These are phyloP conservation scores for Chrysanthemum makinoi DNA, from an alignment of 129 eudicot species.

Conservation along the genomic window DNA sequence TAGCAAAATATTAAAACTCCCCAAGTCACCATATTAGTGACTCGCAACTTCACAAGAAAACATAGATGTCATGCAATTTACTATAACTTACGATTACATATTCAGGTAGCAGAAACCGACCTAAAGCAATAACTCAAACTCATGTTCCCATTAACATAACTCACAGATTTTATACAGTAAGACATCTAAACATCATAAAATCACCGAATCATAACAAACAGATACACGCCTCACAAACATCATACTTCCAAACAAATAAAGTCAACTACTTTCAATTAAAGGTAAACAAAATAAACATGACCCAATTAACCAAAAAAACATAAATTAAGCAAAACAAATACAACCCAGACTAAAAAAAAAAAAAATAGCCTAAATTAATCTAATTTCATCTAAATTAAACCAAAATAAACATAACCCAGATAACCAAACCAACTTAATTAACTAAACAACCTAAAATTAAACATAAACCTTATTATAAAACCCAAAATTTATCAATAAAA, in stretches of 20 bases:
- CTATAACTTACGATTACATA: background rate
- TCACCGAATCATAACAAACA: conserved; percentile 14
- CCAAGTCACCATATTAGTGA: too few species aligned
- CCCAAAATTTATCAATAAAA: background rate
- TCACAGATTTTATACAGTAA: conserved; percentile 13
- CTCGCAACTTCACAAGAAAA: too few species aligned
- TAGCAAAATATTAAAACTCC: too few species aligned
- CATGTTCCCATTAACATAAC: conserved; percentile 5
- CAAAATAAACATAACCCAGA: too few species aligned
- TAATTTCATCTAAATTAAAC: too few species aligned
- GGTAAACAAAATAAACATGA: conserved; percentile 7
- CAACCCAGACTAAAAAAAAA: too few species aligned
- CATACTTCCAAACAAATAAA: background rate
- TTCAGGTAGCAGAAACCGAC: background rate
- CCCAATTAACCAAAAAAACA: background rate
- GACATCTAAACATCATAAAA: conserved; percentile 3
- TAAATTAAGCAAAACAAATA: background rate
- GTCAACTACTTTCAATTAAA: background rate
- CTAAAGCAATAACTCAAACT: conserved; percentile 14
- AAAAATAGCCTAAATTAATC: too few species aligned
- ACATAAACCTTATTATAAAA: too few species aligned
- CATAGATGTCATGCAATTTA: too few species aligned
- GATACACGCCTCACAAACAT: background rate
- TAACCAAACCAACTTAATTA: too few species aligned
- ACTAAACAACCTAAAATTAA: too few species aligned